These are phyloP conservation scores for Aurifilum marmelostoma DNA, from an alignment of 2,329 filamentous ascomycete species.

Conservation along the genomic window DNA sequence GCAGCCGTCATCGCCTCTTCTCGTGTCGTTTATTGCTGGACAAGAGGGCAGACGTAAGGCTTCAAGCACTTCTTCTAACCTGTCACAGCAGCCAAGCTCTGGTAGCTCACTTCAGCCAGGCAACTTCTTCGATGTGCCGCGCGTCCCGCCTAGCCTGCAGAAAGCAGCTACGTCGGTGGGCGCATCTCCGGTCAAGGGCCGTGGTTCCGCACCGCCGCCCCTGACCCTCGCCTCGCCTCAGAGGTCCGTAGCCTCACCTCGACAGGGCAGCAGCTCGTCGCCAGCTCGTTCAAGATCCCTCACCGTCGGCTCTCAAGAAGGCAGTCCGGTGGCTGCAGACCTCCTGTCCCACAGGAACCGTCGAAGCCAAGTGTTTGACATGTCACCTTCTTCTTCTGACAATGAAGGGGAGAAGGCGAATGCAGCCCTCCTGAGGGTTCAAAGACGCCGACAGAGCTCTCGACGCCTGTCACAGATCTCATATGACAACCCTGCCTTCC, in stretches of 20 bases:
- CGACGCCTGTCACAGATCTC: constrained; percentile 90
- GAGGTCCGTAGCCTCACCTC: constrained; percentile 63
- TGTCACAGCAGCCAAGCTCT: constrained; percentile 72
- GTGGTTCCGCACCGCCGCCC: constrained; percentile 52
- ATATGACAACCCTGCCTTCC: constrained; percentile 81
- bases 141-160: constrained; percentile 61
- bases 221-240: constrained; percentile 61
- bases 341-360: constrained; percentile 80
- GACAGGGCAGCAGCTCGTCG: constrained; percentile 64
- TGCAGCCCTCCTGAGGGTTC: constrained; percentile 80
- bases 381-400: constrained; percentile 96
- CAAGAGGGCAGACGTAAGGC: constrained; percentile 85
- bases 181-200: constrained; percentile 61
- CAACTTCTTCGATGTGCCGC: constrained; percentile 72
- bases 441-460: constrained; percentile 94
- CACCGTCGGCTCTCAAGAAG: constrained; percentile 93
- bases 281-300: constrained; percentile 79
- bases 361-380: constrained; percentile 91
- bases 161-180: constrained; percentile 61
- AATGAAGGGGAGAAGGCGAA: constrained; percentile 94
- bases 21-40: constrained; percentile 93
- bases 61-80: constrained; percentile 82
- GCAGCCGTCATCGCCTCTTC: constrained; percentile 80
- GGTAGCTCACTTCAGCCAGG: constrained; percentile 69
- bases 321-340: constrained; percentile 72